Percentiles rank a stretch among this genome's conserved stretches.
These are phyloP conservation scores for Aurantiochytrium sp. DNA, from an alignment of 108 stramenopile species.

Conservation along the genomic window DNA sequence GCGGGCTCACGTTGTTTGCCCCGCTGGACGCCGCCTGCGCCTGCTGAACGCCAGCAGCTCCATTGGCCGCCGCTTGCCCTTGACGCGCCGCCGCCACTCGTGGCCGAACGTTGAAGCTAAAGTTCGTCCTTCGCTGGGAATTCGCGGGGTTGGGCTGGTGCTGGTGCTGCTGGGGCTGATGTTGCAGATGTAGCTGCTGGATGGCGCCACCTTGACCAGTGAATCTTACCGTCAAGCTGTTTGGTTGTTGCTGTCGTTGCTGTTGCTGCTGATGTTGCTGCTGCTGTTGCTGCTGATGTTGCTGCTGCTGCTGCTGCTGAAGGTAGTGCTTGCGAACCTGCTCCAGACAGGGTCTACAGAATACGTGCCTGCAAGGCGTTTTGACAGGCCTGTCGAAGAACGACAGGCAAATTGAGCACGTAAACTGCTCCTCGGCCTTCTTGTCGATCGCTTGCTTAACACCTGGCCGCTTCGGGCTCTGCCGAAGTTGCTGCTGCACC, in stretches of 20 bases:
- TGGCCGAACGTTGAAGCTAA: no score
- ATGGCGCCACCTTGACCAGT: no score
- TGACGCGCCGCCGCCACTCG: no score
- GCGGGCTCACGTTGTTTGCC: no score
- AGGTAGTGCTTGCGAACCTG: not conserved
- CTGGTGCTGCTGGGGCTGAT: not conserved
- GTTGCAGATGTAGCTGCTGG: not conserved
- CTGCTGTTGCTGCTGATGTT: not conserved
- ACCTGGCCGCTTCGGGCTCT: not conserved
- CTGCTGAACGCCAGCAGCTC: no score
- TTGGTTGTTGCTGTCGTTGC: no score
- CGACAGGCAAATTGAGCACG: not conserved
- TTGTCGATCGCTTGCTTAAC: not conserved
- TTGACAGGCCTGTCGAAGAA: not conserved
- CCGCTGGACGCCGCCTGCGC: no score
- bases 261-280: not conserved
- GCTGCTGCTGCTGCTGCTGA: not conserved
- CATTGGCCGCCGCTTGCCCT: no score
- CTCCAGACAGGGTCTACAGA: not conserved
- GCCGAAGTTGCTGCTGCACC: not conserved
- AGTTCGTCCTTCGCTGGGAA: no score
- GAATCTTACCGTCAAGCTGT: no score
- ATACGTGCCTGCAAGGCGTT: not conserved
- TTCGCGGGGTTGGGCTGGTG: no score
- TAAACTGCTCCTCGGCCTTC: not conserved